A percentile compares a stretch with the other conserved stretches of the same genome.
phyloP scores from a whole-genome alignment of 2,329 filamentous ascomycete genomes.

The Passalora sequoiae region DNA sequence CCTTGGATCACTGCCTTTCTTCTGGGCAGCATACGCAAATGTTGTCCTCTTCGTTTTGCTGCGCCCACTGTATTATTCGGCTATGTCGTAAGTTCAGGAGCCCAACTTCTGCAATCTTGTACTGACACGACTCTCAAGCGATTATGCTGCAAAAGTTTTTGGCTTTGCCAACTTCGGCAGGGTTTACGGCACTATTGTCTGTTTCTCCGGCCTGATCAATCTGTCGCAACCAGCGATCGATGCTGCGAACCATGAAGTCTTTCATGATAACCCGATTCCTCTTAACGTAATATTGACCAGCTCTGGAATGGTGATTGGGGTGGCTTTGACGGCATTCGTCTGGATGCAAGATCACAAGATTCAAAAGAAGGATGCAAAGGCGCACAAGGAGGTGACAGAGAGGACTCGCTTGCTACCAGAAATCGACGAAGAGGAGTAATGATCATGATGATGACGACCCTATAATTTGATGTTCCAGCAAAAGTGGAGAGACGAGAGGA shows the following conservation, averaged over 20 bases:
- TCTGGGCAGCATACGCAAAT: constrained; percentile 69
- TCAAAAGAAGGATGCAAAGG: constrained; percentile 8
- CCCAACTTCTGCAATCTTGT: background rate
- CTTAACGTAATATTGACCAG: constrained; percentile 66
- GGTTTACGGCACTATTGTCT: constrained; percentile 85
- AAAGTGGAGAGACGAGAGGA: no score
- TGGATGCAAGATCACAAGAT: constrained; percentile 19
- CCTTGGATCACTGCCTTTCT: constrained; percentile 67
- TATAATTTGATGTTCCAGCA: no score
- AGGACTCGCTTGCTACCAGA: constrained; percentile 15
- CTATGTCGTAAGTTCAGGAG: constrained; percentile 53
- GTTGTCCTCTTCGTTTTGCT: constrained; percentile 76
- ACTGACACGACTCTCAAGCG: constrained; percentile 34
- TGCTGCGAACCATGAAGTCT: constrained; percentile 67
- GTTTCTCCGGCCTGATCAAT: constrained; percentile 74
- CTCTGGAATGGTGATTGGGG: constrained; percentile 59
- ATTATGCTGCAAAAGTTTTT: constrained; percentile 87
- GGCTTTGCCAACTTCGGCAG: constrained; percentile 90
- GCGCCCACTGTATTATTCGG: constrained; percentile 83
- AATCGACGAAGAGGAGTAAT: constrained; percentile 32
- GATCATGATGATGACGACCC: no score
- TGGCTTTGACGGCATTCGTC: constrained; percentile 64
- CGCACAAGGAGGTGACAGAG: constrained; percentile 17
- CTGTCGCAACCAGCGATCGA: constrained; percentile 78
- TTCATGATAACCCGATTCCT: constrained; percentile 66